phyloP scores from a whole-genome alignment of 352 stramenopile species.

The Globisporangium takayamanum region DNA sequence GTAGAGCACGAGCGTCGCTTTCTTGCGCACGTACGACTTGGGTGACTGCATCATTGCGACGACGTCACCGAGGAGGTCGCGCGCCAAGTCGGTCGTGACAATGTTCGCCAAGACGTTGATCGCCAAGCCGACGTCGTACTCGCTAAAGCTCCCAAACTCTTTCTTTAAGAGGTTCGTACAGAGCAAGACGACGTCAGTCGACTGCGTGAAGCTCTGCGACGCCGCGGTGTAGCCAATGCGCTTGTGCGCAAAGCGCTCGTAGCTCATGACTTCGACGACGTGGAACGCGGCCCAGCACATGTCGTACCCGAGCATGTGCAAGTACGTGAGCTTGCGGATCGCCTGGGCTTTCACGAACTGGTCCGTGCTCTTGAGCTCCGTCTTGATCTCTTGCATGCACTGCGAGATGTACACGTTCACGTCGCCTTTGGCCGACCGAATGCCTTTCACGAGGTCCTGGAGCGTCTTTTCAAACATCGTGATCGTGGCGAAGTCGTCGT shows the following conservation, averaged over 20 bases:
- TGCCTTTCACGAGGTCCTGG: slow-evolving; percentile 98
- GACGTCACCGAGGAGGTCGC: slow-evolving; percentile 90
- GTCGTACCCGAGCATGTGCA: slow-evolving; percentile 98
- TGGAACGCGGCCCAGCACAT: slow-evolving; percentile 98
- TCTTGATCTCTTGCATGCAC: slow-evolving; percentile 97
- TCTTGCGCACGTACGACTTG: slow-evolving; percentile 97
- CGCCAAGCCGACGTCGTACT: slow-evolving; percentile 96
- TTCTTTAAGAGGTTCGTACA: slow-evolving; percentile 99
- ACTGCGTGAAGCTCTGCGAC: slow-evolving; percentile 94
- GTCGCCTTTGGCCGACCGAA: slow-evolving; percentile 95
- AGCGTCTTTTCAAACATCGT: slow-evolving; percentile 98
- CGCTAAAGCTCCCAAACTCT: slow-evolving; percentile 86
- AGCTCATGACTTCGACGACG: slow-evolving; percentile 97
- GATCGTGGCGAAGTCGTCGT: neutral
- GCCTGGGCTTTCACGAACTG: slow-evolving; percentile 96
- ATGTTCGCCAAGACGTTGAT: slow-evolving; percentile 99
- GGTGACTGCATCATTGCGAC: slow-evolving; percentile 91
- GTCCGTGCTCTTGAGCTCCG: slow-evolving; percentile 95
- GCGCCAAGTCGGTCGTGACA: slow-evolving; percentile 94
- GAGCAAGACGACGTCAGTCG: slow-evolving; percentile 97
- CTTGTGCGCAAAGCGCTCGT: slow-evolving; percentile 94
- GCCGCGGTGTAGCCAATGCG: slow-evolving; percentile 95
- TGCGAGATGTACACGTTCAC: slow-evolving; percentile 96
- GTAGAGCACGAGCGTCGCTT: slow-evolving; percentile 97
- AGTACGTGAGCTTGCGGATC: slow-evolving; percentile 95